Conservation (phyloP, 345 rosid genomes). For the Moringa oleifera region DNA sequence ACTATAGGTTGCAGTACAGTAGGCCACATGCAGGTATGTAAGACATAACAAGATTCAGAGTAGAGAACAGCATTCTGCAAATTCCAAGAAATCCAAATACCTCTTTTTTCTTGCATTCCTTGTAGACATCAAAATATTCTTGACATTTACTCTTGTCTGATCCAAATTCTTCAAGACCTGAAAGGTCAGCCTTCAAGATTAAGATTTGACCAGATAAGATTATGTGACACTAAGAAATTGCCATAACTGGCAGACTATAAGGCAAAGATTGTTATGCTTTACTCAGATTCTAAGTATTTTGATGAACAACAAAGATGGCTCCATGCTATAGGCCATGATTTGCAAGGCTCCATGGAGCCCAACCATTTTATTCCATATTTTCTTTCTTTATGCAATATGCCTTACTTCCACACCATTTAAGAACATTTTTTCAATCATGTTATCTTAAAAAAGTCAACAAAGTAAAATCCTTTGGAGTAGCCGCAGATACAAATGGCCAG, state of each 20-base stretch:
- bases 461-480: no score
- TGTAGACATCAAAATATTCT: constrained; percentile 84
- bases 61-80: not conserved
- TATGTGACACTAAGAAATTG: not conserved
- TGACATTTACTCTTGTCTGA: constrained; percentile 91
- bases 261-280: not conserved
- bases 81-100: constrained; percentile 21
- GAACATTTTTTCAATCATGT: no score
- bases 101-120: constrained; percentile 98
- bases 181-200: constrained; percentile 6
- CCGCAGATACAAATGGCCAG: not conserved
- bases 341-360: no score
- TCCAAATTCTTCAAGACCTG: constrained; percentile 86
- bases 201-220: constrained; percentile 1
- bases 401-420: no score
- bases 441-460: no score
- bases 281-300: not conserved
- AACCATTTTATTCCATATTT: no score
- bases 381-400: no score
- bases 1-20: not conserved
- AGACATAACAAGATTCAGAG: not conserved
- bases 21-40: not conserved
- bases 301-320: no score
- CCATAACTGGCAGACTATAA: not conserved
- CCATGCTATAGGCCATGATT: no score